A percentile compares a stretch with the other conserved stretches of the same genome.
Conservation (phyloP, 371 early-diverging fungal species). For the Rhizomucor pusillus region DNA sequence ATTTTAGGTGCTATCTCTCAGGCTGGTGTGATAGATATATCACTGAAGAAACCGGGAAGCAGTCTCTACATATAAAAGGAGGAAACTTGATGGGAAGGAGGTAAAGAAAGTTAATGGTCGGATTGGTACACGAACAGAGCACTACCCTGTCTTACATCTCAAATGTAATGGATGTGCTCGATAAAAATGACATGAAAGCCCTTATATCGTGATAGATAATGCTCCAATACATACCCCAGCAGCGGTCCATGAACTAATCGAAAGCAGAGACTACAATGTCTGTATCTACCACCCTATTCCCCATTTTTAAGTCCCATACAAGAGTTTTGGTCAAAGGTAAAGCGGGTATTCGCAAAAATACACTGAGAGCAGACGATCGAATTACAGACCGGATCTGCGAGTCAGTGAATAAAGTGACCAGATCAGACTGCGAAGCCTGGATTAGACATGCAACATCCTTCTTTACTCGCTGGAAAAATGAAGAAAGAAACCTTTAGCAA, state of each 20-base stretch:
- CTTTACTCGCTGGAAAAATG: too few relatives aligned
- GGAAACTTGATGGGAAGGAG: not conserved
- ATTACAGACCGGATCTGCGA: slow-evolving; percentile 5
- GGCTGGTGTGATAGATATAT: not conserved
- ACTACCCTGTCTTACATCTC: not conserved
- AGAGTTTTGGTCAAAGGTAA: slow-evolving; percentile 1
- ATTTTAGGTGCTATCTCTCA: not conserved
- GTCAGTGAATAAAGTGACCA: slow-evolving; percentile 12
- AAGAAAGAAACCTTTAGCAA: too few relatives aligned
- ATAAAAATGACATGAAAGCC: slow-evolving; percentile 3
- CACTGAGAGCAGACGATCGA: not conserved
- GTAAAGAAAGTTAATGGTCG: not conserved
- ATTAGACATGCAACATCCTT: slow-evolving; percentile 1
- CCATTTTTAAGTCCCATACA: slow-evolving; percentile 3
- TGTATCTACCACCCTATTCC: slow-evolving; percentile 3
- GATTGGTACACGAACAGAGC: slow-evolving; percentile 6
- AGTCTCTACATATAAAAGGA: too few relatives aligned
- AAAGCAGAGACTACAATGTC: slow-evolving; percentile 2
- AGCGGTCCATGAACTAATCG: slow-evolving; percentile 1
- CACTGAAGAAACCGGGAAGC: too few relatives aligned
- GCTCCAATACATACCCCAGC: slow-evolving; percentile 2
- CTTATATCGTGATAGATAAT: slow-evolving; percentile 5
- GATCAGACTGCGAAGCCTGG: slow-evolving; percentile 11
- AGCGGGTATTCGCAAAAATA: slow-evolving; percentile 1
- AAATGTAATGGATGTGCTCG: slow-evolving; percentile 7